Evolutionary conservation across 2,329 filamentous ascomycete species (phyloP), one percentile per base, ranked within the genome.

Genomic region (Diaporthe vaccinii): DNA sequence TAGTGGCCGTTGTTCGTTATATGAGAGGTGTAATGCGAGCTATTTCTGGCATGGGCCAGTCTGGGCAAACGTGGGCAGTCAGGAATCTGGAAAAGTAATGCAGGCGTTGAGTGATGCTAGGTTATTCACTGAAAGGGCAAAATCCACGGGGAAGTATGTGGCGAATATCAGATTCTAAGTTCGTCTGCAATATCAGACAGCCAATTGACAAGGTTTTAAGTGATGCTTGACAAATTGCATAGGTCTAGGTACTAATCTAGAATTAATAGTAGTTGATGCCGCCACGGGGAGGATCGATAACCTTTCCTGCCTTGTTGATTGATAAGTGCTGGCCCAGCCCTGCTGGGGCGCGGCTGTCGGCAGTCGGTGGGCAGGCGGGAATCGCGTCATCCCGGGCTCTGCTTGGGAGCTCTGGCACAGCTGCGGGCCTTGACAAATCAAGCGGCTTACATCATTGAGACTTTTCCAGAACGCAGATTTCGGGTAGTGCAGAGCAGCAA

Each of bases 371-470:
- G 22, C 31, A 55, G 20, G 46, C n/a, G 34, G 25, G 9, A 25
- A 69, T 69, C 49, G 34, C 65, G 65, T 55, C 49, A 69, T 69
- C 22, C 49, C 34, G 65, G 65, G 49, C 49, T 28, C 12, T 39
- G 65, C 20, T 41, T 55, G 49, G 46, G 65, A 69, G 49, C 65
- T 51, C 59, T 53, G 44, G 20, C n/a, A 55, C 39, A 65, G 10
- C 70, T 20, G 46, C 58, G 31, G 65, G 74, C 74, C 69, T 73
- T 75, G 74, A 75, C 74, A 75, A 75, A 75, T 75, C 74, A 75
- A 28, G 41, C 22, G 58, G 74, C 74, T 75, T 75, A 75, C 74
- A 68, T 75, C 71, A 75, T 74, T 67, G 59, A 51, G 71, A 55
- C 71, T 55, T 73, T 73, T 73, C 71, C 49, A 41, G 49, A 69